These are phyloP conservation scores for Ustilago trichophora DNA, from an alignment of 1,284 basidiomycete genomes.

Conservation along the genomic window DNA sequence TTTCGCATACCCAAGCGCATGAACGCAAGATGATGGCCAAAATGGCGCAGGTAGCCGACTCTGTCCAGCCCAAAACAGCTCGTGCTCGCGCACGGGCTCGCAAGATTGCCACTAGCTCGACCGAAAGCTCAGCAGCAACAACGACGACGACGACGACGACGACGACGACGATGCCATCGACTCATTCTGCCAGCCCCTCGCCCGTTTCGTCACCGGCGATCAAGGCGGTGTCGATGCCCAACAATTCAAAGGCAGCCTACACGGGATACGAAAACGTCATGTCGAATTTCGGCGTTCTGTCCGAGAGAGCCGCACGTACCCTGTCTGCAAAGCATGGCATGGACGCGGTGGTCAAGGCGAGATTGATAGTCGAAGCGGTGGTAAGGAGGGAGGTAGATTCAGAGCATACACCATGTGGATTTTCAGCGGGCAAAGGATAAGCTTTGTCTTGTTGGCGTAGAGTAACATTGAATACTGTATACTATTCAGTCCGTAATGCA, in stretches of 20 bases:
- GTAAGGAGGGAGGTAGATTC: constrained; percentile 15
- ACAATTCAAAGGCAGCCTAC: constrained; percentile 2
- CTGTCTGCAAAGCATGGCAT: background rate
- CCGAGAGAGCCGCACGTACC: constrained; percentile 25
- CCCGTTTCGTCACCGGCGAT: constrained; percentile 12
- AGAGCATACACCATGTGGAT: constrained; percentile 13
- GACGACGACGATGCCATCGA: background rate
- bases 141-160: too few species aligned
- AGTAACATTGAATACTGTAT: too few species aligned
- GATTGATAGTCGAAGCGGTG: constrained; percentile 41
- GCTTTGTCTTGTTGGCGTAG: background rate
- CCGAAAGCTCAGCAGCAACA: background rate
- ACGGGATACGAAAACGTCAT: constrained; percentile 39
- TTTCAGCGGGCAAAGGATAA: constrained; percentile 10
- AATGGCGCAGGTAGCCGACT: constrained; percentile 42
- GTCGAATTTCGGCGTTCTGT: constrained; percentile 30
- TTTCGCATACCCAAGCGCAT: constrained; percentile 14
- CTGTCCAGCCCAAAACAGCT: constrained; percentile 38
- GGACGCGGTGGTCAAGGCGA: background rate
- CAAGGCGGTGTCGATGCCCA: background rate
- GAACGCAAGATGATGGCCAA: constrained; percentile 39
- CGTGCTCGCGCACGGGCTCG: constrained; percentile 28
- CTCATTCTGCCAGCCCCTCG: constrained; percentile 2
- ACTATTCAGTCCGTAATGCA: background rate
- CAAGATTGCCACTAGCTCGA: background rate